These are phyloP conservation scores for Acacia crassicarpa DNA, from an alignment of 306 rosid species.

Conservation along the genomic window DNA sequence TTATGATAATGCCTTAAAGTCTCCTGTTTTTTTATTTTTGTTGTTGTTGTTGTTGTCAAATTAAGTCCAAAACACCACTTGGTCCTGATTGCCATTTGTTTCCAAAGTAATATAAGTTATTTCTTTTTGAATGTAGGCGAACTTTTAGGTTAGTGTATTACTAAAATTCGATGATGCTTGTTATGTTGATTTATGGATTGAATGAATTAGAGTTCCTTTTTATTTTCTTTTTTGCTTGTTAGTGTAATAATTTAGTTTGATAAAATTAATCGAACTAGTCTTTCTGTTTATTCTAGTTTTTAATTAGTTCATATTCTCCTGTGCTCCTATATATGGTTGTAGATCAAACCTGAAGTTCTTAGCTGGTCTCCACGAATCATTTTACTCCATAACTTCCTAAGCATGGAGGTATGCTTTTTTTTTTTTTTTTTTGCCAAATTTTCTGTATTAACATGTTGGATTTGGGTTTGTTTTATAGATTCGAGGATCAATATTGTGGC, in stretches of 20 bases:
- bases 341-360: slow-evolving; percentile 90
- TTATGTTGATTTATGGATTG: background rate
- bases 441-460: slow-evolving; percentile 19
- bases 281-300: slow-evolving; percentile 10
- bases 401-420: slow-evolving; percentile 65
- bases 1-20: background rate
- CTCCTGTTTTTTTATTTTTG: background rate
- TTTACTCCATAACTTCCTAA: slow-evolving; percentile 83
- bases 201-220: background rate
- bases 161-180: background rate
- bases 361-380: slow-evolving; percentile 96
- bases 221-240: background rate
- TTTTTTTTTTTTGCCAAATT: slow-evolving; percentile 20
- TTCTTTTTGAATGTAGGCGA: background rate
- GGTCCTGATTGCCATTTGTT: background rate
- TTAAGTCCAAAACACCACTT: background rate
- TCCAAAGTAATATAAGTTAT: background rate
- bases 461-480: background rate
- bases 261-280: slow-evolving; percentile 14
- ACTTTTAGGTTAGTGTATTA: background rate
- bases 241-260: background rate
- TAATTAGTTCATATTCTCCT: slow-evolving; percentile 15
- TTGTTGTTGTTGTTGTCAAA: too few species aligned
- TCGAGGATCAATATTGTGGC: background rate
- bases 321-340: slow-evolving; percentile 24